These are phyloP conservation scores for Xylariaceae sp. DNA, from an alignment of 2,329 filamentous ascomycete genomes.

Conservation along the genomic window DNA sequence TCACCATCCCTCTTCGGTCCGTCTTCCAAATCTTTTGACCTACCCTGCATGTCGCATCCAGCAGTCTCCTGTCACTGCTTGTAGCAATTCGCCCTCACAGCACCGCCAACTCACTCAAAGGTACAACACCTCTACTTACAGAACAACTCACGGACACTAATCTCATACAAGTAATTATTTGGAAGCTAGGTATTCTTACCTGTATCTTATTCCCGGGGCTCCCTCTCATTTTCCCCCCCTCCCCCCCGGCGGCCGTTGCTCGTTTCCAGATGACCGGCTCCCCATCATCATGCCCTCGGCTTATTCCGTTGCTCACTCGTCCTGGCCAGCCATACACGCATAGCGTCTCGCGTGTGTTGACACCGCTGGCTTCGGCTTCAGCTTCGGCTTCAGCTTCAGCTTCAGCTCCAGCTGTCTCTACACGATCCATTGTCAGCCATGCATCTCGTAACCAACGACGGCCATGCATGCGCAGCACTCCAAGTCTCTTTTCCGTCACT, in stretches of 20 bases:
- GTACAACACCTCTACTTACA: neutral
- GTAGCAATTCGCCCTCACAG: neutral
- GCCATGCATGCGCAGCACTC: neutral
- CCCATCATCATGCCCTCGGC: slow-evolving; percentile 19
- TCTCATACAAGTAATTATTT: neutral
- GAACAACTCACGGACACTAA: neutral
- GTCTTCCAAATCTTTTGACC: slow-evolving; percentile 21
- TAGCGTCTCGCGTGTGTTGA: slow-evolving; percentile 10
- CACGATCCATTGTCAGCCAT: slow-evolving; percentile 9
- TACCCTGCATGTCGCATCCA: slow-evolving; percentile 4
- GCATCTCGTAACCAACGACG: slow-evolving; percentile 13
- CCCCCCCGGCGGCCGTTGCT: slow-evolving; percentile 2
- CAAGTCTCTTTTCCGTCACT: neutral
- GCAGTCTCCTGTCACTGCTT: neutral
- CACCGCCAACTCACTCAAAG: neutral
- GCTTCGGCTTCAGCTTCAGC: too few species aligned
- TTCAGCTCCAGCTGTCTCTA: slow-evolving; percentile 1
- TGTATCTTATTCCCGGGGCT: neutral
- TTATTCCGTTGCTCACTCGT: slow-evolving; percentile 22
- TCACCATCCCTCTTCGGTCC: neutral
- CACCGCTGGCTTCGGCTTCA: neutral
- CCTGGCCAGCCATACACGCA: slow-evolving; percentile 11
- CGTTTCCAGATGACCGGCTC: slow-evolving; percentile 21
- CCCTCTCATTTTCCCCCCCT: neutral
- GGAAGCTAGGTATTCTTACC: neutral